These are phyloP conservation scores for Aspergillus spinulosporus DNA, from an alignment of 2,329 filamentous ascomycete genomes.

Conservation along the genomic window DNA sequence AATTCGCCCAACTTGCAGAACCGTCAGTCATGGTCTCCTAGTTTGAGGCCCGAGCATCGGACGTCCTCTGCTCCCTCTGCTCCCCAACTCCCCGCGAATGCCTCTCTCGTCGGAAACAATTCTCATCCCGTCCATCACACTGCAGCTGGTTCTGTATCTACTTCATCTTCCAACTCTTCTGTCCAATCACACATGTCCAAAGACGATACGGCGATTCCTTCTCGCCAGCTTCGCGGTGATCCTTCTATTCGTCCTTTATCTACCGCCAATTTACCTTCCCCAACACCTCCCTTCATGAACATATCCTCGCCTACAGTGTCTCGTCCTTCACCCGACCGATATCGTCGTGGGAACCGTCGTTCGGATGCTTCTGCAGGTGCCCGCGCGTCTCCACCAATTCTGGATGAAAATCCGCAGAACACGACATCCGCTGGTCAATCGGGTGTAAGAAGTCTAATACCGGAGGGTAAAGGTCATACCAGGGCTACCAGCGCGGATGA, in stretches of 20 bases:
- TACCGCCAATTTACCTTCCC: constrained; percentile 52
- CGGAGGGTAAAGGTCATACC: constrained; percentile 50
- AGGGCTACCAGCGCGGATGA: constrained; percentile 69
- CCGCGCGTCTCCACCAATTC: constrained; percentile 7
- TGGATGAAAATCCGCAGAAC: constrained; percentile 45
- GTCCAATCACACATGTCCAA: constrained; percentile 46
- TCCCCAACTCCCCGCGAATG: constrained; percentile 40
- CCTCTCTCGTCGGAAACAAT: constrained; percentile 31
- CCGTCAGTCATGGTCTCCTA: constrained; percentile 55
- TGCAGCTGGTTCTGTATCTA: constrained; percentile 56
- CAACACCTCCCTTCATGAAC: constrained; percentile 57
- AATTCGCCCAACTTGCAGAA: constrained; percentile 52
- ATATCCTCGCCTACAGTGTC: constrained; percentile 52
- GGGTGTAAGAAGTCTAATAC: constrained; percentile 31
- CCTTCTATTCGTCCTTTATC: constrained; percentile 45
- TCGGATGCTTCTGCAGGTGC: constrained; percentile 47
- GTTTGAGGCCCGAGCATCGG: constrained; percentile 58
- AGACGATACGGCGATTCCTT: constrained; percentile 51
- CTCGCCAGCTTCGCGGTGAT: constrained; percentile 41
- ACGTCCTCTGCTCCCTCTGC: constrained; percentile 55
- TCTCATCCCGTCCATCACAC: constrained; percentile 46
- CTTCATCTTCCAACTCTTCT: constrained; percentile 53
- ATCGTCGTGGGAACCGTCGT: constrained; percentile 67
- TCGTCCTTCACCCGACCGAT: constrained; percentile 78
- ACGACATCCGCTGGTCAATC: constrained; percentile 25